Conservation (phyloP, 257 asterid genomes). For the Leptodermis oblonga region DNA sequence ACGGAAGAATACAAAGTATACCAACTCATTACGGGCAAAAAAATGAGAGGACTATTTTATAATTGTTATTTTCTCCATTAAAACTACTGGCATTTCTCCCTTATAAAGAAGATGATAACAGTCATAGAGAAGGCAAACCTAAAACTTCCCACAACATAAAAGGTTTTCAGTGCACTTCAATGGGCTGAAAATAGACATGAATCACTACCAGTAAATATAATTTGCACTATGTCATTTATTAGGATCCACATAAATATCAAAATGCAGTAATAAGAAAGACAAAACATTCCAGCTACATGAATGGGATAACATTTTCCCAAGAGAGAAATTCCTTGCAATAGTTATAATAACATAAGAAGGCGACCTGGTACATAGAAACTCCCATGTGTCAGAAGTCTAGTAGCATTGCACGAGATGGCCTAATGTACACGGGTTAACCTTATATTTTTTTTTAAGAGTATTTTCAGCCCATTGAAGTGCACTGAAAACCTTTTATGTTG, state of each 20-base stretch:
- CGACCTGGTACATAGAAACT: too few species aligned
- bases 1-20: not conserved
- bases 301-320: not conserved
- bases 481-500: not conserved
- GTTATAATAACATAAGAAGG: not conserved
- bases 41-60: not conserved
- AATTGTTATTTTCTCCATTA: not conserved
- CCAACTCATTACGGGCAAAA: not conserved
- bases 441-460: not conserved
- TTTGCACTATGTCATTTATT: not conserved
- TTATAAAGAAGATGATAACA: not conserved
- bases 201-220: not conserved
- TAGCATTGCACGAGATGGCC: not conserved
- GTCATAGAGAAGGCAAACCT: not conserved
- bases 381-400: too few species aligned
- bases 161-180: not conserved
- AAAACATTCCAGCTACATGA: not conserved
- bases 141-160: not conserved
- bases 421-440: not conserved
- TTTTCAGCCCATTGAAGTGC: not conserved
- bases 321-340: not conserved
- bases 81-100: not conserved
- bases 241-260: not conserved
- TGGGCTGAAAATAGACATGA: not conserved
- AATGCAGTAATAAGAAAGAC: not conserved